These are phyloP conservation scores for Sarocladiaceae sp. DNA, from an alignment of 2,329 filamentous ascomycete species.

Conservation along the genomic window DNA sequence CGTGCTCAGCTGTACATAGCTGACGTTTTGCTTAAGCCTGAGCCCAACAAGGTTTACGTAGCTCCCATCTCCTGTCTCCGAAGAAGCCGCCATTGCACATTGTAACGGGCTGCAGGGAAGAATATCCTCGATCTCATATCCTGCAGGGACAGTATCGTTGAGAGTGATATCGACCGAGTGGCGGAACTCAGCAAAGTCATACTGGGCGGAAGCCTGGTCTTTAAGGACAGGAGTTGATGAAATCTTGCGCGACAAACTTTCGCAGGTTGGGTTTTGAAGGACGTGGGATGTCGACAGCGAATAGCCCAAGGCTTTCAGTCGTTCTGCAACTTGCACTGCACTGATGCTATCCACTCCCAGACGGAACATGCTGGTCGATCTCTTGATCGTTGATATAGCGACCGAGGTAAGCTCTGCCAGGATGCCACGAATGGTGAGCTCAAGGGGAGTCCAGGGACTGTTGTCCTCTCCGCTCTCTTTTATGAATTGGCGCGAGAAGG, in stretches of 20 bases:
- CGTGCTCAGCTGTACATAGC: slow-evolving; percentile 33
- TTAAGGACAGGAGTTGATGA: slow-evolving; percentile 11
- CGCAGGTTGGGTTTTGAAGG: slow-evolving; percentile 53
- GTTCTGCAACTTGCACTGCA: slow-evolving; percentile 67
- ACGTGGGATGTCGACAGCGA: slow-evolving; percentile 64
- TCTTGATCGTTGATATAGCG: neutral
- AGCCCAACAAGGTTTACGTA: slow-evolving; percentile 73
- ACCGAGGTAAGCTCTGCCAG: slow-evolving; percentile 53
- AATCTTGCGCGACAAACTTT: slow-evolving; percentile 25
- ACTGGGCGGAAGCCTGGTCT: slow-evolving; percentile 13
- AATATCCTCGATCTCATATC: slow-evolving; percentile 44
- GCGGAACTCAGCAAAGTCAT: slow-evolving; percentile 36
- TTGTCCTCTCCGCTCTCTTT: too few species aligned
- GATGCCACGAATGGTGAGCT: slow-evolving; percentile 47
- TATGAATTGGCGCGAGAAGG: too few species aligned
- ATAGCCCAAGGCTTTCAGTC: slow-evolving; percentile 54
- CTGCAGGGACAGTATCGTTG: slow-evolving; percentile 12
- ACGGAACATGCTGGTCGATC: slow-evolving; percentile 66
- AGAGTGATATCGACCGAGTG: slow-evolving; percentile 23
- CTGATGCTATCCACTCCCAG: slow-evolving; percentile 92
- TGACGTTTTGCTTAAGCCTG: slow-evolving; percentile 34
- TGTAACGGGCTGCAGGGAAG: slow-evolving; percentile 77
- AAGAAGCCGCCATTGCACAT: slow-evolving; percentile 64
- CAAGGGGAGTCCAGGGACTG: slow-evolving; percentile 50
- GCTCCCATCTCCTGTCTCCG: slow-evolving; percentile 43